Conservation (phyloP, 192 early-diverging fungal genomes). For the Backusella parvicylindrica region DNA sequence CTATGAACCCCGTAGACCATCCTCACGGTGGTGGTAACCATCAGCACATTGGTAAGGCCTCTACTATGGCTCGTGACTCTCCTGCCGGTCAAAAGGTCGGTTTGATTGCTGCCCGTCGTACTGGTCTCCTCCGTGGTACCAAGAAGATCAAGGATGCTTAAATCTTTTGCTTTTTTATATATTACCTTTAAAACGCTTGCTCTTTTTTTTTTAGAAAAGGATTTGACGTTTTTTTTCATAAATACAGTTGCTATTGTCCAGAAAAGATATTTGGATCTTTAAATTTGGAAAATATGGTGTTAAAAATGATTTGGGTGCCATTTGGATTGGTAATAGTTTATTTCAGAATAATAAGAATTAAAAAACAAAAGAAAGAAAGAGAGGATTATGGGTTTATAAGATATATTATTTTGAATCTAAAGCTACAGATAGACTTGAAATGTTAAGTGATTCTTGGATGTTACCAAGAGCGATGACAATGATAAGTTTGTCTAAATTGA, state of each 20-base stretch:
- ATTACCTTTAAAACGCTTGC: neutral
- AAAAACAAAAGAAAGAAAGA: neutral
- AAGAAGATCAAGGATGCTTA: conserved; percentile 82
- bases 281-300: neutral
- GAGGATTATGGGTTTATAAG: neutral
- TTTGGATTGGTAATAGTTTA: neutral
- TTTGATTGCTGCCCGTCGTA: conserved; percentile 61
- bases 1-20: conserved; percentile 97
- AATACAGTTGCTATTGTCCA: conserved; percentile 5
- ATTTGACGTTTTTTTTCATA: neutral
- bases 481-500: too few relatives aligned
- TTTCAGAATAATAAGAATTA: too few relatives aligned
- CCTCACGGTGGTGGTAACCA: conserved; percentile 99
- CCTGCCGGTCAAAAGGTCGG: conserved; percentile 96
- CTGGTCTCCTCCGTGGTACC: conserved; percentile 99
- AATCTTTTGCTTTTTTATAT: conserved; percentile 1
- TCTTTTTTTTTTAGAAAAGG: neutral
- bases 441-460: neutral
- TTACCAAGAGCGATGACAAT: neutral
- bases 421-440: neutral
- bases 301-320: neutral
- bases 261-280: neutral
- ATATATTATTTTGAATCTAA: neutral
- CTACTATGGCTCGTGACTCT: conserved; percentile 89
- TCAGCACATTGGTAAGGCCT: conserved; percentile 99